These are phyloP conservation scores for Trichomonas tenax DNA, from an alignment of 208 protist genomes.

Conservation along the genomic window DNA sequence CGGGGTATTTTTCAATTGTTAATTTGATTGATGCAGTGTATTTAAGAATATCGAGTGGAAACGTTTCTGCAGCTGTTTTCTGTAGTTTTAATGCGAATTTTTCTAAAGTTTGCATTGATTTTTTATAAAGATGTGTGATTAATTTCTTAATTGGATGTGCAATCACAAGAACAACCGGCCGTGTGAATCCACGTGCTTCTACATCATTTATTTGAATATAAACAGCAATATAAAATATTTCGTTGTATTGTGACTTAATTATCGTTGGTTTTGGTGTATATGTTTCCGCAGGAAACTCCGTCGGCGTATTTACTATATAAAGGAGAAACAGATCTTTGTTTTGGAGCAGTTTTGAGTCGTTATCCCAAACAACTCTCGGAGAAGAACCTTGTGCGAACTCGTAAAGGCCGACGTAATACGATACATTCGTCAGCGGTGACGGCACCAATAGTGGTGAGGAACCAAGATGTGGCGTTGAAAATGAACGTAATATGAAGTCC, in stretches of 20 bases:
- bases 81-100: background rate
- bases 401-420: background rate
- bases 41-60: background rate
- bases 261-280: background rate
- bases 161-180: background rate
- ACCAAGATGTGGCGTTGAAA: too few relatives aligned
- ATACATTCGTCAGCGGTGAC: too few relatives aligned
- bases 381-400: conserved; percentile 14
- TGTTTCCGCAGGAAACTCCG: background rate
- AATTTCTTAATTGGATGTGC: background rate
- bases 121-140: background rate
- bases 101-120: background rate
- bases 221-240: background rate
- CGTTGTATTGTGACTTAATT: background rate
- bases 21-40: background rate
- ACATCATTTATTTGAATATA: background rate
- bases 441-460: too few relatives aligned
- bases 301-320: background rate
- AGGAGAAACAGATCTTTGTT: background rate
- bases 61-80: background rate
- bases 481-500: too few relatives aligned
- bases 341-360: background rate
- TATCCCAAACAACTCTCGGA: background rate
- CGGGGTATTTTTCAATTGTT: background rate
- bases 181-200: background rate